Conservation (phyloP, 2,329 filamentous ascomycete genomes). For the Aspergillus melleus region DNA sequence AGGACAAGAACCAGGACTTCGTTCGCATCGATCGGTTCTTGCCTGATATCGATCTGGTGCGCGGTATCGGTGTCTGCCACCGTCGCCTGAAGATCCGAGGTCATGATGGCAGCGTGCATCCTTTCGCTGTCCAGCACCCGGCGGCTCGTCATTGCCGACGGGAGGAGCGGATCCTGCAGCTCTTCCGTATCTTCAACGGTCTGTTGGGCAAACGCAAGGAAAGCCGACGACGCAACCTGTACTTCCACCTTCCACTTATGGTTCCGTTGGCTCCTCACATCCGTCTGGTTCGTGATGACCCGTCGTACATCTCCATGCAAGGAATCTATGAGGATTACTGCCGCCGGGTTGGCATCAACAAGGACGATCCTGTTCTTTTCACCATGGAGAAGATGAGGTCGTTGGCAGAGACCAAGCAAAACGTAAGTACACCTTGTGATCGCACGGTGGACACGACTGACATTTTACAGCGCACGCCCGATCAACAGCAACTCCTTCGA, state of each 20-base stretch:
- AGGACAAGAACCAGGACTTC: constrained; percentile 99
- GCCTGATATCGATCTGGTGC: constrained; percentile 88
- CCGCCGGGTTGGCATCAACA: constrained; percentile 78
- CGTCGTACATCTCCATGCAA: constrained; percentile 90
- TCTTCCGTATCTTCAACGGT: constrained; percentile 97
- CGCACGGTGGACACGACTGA: constrained; percentile 26
- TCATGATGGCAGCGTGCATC: constrained; percentile 94
- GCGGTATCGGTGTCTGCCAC: constrained; percentile 87
- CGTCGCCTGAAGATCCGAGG: constrained; percentile 92
- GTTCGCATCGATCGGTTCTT: constrained; percentile 96
- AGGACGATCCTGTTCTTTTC: constrained; percentile 93
- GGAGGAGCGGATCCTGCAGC: constrained; percentile 90
- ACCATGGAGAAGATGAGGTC: constrained; percentile 91
- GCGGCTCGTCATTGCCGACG: constrained; percentile 87
- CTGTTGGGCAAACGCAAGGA: constrained; percentile 91
- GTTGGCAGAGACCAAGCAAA: constrained; percentile 67
- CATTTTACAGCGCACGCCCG: constrained; percentile 48
- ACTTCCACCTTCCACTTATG: constrained; percentile 95
- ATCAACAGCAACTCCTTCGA: constrained; percentile 70
- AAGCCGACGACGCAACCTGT: constrained; percentile 85
- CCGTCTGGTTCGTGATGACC: constrained; percentile 91
- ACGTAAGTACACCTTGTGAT: constrained; percentile 33
- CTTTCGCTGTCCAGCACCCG: constrained; percentile 94
- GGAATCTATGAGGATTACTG: constrained; percentile 97
- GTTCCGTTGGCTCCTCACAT: constrained; percentile 93